phyloP scores from a whole-genome alignment of 75 land plant species.

The Pseudotsuga menziesii region DNA sequence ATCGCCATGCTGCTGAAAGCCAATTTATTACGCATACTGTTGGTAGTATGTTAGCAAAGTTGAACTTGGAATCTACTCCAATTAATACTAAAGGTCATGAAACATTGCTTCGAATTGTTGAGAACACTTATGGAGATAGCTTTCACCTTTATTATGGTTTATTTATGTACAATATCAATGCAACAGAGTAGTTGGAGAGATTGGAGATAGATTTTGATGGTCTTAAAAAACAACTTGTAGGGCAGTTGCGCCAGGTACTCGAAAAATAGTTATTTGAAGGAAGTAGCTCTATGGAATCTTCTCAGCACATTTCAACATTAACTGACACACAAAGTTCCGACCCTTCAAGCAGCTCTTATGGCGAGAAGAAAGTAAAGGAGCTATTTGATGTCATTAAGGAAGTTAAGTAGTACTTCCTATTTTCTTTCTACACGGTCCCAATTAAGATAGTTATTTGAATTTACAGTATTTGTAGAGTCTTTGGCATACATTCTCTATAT shows the following conservation, averaged over 20 bases:
- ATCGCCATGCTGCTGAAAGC: conserved; percentile 59
- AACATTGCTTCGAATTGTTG: conserved; percentile 67
- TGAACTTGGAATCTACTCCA: conserved; percentile 60
- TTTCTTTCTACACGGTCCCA: too few species aligned
- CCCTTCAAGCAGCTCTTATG: neutral
- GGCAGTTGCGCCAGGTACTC: conserved; percentile 41
- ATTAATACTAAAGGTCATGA: conserved; percentile 87
- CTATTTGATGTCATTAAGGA: too few species aligned
- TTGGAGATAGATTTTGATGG: conserved; percentile 68
- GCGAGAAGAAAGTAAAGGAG: neutral
- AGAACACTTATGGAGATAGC: conserved; percentile 72
- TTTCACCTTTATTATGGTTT: conserved; percentile 90
- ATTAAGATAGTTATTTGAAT: too few species aligned
- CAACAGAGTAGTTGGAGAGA: conserved; percentile 77
- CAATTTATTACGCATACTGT: conserved; percentile 76
- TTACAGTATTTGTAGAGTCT: too few species aligned
- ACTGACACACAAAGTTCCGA: neutral
- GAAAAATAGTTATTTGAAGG: conserved; percentile 55
- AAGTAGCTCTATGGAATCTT: neutral
- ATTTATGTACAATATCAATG: conserved; percentile 86
- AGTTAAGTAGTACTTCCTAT: too few species aligned
- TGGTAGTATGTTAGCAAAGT: conserved; percentile 54
- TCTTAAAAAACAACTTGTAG: conserved; percentile 67
- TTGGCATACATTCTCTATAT: too few species aligned
- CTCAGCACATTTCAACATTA: neutral